Percentiles rank a stretch among this genome's conserved stretches.
These are phyloP conservation scores for Aspergillus melleus DNA, from an alignment of 2,329 filamentous ascomycete genomes.

Conservation along the genomic window DNA sequence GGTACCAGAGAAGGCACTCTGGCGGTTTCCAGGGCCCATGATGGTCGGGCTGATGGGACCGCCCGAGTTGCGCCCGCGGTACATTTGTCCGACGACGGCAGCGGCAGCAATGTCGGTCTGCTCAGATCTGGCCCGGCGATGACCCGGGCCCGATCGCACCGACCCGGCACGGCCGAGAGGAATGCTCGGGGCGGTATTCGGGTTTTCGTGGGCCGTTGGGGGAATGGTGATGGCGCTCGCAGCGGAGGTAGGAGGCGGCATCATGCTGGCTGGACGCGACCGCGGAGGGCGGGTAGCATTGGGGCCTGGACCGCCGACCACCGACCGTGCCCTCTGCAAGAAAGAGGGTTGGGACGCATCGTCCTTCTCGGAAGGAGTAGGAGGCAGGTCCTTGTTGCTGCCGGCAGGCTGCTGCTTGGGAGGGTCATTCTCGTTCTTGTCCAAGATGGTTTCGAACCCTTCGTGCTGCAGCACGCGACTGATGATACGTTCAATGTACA, in stretches of 20 bases:
- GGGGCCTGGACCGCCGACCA: conserved; percentile 47
- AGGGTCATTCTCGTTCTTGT: conserved; percentile 65
- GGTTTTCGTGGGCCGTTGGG: conserved; percentile 45
- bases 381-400: conserved; percentile 79
- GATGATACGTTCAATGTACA: conserved; percentile 99
- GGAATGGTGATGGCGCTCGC: conserved; percentile 22
- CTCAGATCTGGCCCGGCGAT: conserved; percentile 53
- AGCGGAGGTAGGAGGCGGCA: conserved; percentile 39
- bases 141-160: conserved; percentile 30
- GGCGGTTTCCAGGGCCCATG: conserved; percentile 41
- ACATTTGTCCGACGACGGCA: conserved; percentile 84
- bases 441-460: conserved; percentile 90
- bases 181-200: conserved; percentile 50
- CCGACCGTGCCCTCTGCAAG: conserved; percentile 61
- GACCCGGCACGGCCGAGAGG: conserved; percentile 46
- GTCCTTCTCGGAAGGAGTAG: conserved; percentile 63
- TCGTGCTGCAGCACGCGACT: conserved; percentile 90
- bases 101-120: conserved; percentile 55
- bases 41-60: conserved; percentile 58
- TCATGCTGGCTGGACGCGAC: conserved; percentile 48
- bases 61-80: conserved; percentile 61
- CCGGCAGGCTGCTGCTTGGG: conserved; percentile 27
- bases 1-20: conserved; percentile 42
- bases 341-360: conserved; percentile 48
- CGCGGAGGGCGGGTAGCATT: conserved; percentile 38